These are phyloP conservation scores for Rutstroemia sp. DNA, from an alignment of 2,329 filamentous ascomycete genomes.

Conservation along the genomic window DNA sequence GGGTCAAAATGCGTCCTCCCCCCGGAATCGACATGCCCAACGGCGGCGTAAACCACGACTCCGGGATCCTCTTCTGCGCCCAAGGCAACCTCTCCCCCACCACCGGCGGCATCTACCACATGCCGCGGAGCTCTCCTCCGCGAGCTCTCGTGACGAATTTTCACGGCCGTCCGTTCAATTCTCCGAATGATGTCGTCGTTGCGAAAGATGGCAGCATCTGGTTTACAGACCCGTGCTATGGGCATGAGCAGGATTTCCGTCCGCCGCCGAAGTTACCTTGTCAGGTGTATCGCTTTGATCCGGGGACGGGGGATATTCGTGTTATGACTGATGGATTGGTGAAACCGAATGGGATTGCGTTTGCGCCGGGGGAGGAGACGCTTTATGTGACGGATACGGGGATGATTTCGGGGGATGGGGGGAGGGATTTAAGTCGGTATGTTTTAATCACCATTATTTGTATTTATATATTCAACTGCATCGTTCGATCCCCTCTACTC, in stretches of 20 bases:
- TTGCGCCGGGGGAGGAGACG: conserved; percentile 44
- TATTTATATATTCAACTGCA: neutral
- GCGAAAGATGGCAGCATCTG: conserved; percentile 51
- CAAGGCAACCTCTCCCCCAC: conserved; percentile 13
- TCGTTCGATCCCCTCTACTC: neutral
- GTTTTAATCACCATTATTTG: conserved; percentile 7
- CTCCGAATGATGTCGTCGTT: conserved; percentile 50
- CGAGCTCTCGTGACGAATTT: conserved; percentile 46
- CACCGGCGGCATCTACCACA: conserved; percentile 17
- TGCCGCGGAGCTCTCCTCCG: conserved; percentile 16
- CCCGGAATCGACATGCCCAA: conserved; percentile 29
- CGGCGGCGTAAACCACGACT: conserved; percentile 18
- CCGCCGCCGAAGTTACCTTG: conserved; percentile 44
- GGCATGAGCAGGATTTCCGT: conserved; percentile 50
- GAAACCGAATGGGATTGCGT: conserved; percentile 49
- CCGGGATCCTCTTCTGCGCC: conserved; percentile 22
- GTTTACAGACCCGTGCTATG: conserved; percentile 57
- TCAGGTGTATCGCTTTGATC: conserved; percentile 52
- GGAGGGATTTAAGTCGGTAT: conserved; percentile 10
- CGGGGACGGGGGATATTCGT: conserved; percentile 41
- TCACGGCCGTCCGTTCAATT: conserved; percentile 51
- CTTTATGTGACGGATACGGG: conserved; percentile 52
- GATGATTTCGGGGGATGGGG: conserved; percentile 26
- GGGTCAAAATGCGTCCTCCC: conserved; percentile 32
- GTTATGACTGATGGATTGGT: conserved; percentile 51